Evolutionary conservation across 768 basidiomycete species (phyloP), one percentile per base, ranked within the genome.

Genomic region (Tylopilus sp.): DNA sequence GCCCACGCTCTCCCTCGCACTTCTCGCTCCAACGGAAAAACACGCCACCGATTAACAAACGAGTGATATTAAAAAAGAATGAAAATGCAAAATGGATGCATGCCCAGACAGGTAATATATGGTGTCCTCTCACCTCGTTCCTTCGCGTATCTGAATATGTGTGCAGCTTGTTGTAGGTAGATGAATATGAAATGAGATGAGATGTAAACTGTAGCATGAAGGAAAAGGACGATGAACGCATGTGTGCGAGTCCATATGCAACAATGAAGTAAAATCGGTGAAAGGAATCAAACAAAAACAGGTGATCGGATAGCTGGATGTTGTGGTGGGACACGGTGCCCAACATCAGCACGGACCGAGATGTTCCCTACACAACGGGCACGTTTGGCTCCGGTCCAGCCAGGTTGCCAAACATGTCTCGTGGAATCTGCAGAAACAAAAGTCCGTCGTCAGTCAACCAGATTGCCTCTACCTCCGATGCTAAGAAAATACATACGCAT

Each of bases 291-390:
- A 22, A 33, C 35, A 23, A 45, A 5, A 6, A 36, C 7, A n/a
- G n/a, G 35, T n/a, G 2, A 35, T 17, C 35, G n/a, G 6, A 35
- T 7, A 13, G 6, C 15, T 6, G 35, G 17, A 48, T 6, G 51
- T 18, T 25, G 36, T 7, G n/a, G 20, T 28, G 26, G n/a, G 15
- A 33, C 31, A 9, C 36, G 36, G 10, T n/a, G 36, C 36, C n/a
- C 1, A 36, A 36, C 9, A 17, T 60, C 47, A 64, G 49, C 63
- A 57, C 64, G 57, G 59, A 53, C 58, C 64, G 58, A 83, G 63
- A 28, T 70, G 64, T 49, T 75, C 69, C 62, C 85, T 75, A 61
- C 87, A 89, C 46, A 86, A 66, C 38, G 85, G 85, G 69, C 86
- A 88, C 50, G 81, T 79, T 57, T 68, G 74, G 58, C 75, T 82